These are phyloP conservation scores for Gynostemma pentaphyllum DNA, from an alignment of 306 rosid genomes.

Conservation along the genomic window DNA sequence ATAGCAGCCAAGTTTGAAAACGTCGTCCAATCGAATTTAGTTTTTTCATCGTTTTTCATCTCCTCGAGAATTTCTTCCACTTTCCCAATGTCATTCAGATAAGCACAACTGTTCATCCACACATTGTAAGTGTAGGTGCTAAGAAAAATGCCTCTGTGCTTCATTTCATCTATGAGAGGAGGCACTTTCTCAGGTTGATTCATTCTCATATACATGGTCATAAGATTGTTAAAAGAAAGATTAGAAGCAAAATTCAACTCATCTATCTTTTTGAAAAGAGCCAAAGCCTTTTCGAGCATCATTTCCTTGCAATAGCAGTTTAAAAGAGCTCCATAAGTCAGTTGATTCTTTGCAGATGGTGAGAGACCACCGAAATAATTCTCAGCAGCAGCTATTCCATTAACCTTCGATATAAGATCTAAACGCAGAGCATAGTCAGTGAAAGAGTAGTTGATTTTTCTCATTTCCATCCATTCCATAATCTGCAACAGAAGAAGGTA, in stretches of 20 bases:
- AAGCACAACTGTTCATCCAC: slow-evolving; percentile 66
- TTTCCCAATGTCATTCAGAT: slow-evolving; percentile 32
- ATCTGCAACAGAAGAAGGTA: slow-evolving; percentile 32
- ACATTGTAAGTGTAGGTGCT: slow-evolving; percentile 29
- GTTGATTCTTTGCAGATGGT: slow-evolving; percentile 33
- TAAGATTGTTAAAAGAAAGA: slow-evolving; percentile 47
- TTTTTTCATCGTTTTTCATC: slow-evolving; percentile 32
- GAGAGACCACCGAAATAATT: slow-evolving; percentile 36
- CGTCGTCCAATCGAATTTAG: slow-evolving; percentile 41
- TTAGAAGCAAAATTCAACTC: slow-evolving; percentile 25
- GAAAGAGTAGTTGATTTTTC: slow-evolving; percentile 34
- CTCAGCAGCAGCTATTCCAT: slow-evolving; percentile 63
- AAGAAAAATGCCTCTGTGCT: slow-evolving; percentile 37
- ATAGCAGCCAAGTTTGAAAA: slow-evolving; percentile 64
- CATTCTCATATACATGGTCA: slow-evolving; percentile 52
- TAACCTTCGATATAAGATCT: slow-evolving; percentile 54
- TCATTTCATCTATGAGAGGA: slow-evolving; percentile 36
- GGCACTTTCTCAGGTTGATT: slow-evolving; percentile 47
- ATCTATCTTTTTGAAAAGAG: slow-evolving; percentile 38
- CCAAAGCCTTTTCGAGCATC: slow-evolving; percentile 51
- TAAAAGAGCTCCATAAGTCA: slow-evolving; percentile 59
- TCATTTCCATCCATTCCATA: slow-evolving; percentile 77
- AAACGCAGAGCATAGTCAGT: slow-evolving; percentile 42
- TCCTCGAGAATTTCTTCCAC: slow-evolving; percentile 44
- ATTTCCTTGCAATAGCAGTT: slow-evolving; percentile 55